Evolutionary conservation across 225 moss, liverwort and hornwort species (phyloP), one percentile per base, ranked within the genome.

Genomic region (Polytrichum formosum): DNA sequence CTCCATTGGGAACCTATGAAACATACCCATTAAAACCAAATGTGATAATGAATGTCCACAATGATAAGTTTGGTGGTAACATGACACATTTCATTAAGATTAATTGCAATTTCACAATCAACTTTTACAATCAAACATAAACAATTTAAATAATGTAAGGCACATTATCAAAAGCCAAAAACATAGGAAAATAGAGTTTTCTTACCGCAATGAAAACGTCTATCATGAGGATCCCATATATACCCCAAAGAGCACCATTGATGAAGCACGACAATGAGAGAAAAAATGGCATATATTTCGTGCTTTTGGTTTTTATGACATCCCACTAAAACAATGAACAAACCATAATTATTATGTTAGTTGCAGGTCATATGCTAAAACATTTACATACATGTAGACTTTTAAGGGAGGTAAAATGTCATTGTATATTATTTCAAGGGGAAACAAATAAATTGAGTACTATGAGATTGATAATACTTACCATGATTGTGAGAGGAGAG

Each of bases 261-360:
- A 81, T 19, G 35, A 76, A 76, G 13, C 63, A 56, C 30, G 67
- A 56, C 0, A 81, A 60, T 5, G 76, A 72, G 18, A 81, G 72
- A 16, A 76, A 59, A 69, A 81, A 80, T 7, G 80, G 80, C 80
- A 80, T 72, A 46, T 72, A 80, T 56, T 72, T 55, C 7, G 76
- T 76, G 5, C 75, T 75, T 65, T 81, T 81, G 7, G 76, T 81
- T 23, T 26, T 37, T 5, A 81, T 69, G n/a, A 81, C 80, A 21
- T 29, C 64, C 30, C 72, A 56, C 80, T 81, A 60, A 21, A 55
- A 64, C 28, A 28, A 7, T 6, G 18, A 64, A 7, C 18, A 37
- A 19, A 26, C 6, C 6, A 58, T 8, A 7, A 58, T 3, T 3
- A 1, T n/a, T 9, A 1, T 58, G 58, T 58, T 58, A 58, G 58